A percentile compares a stretch with the other conserved stretches of the same genome.
These are phyloP conservation scores for Biscogniauxia mediterranea DNA, from an alignment of 2,329 filamentous ascomycete genomes.

Conservation along the genomic window DNA sequence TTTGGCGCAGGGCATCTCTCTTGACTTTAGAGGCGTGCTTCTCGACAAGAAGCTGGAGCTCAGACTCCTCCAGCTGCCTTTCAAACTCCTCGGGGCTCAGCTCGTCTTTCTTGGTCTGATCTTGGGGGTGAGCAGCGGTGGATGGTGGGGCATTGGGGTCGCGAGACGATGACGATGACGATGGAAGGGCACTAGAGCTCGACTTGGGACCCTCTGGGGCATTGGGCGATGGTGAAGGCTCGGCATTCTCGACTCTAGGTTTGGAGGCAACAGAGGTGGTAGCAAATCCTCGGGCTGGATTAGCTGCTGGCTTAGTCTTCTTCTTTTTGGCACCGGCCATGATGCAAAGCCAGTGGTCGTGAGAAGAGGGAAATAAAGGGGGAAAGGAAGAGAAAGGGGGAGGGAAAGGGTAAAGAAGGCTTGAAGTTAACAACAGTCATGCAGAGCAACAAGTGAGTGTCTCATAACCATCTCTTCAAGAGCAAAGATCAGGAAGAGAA, in stretches of 20 bases:
- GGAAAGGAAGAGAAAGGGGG: not conserved
- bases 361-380: not conserved
- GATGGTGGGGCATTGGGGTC: constrained; percentile 21
- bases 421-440: not conserved
- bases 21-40: constrained; percentile 77
- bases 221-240: constrained; percentile 26
- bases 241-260: constrained; percentile 57
- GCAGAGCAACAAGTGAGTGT: not conserved
- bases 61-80: constrained; percentile 82
- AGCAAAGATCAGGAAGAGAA: not conserved
- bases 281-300: constrained; percentile 88
- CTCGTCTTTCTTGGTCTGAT: constrained; percentile 37
- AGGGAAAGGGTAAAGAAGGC: not conserved
- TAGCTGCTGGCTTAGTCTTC: constrained; percentile 86
- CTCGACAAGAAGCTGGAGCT: constrained; percentile 83
- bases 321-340: constrained; percentile 76
- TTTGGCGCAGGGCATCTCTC: constrained; percentile 75
- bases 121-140: constrained; percentile 8
- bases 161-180: constrained; percentile 25
- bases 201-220: constrained; percentile 14
- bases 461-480: too few relatives aligned
- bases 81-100: constrained; percentile 88
- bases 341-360: constrained; percentile 11
- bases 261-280: constrained; percentile 91
- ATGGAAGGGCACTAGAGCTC: constrained; percentile 33